Percentiles rank a stretch among this genome's conserved stretches.
These are phyloP conservation scores for Boletales sp. DNA, from an alignment of 768 basidiomycete genomes.

Conservation along the genomic window DNA sequence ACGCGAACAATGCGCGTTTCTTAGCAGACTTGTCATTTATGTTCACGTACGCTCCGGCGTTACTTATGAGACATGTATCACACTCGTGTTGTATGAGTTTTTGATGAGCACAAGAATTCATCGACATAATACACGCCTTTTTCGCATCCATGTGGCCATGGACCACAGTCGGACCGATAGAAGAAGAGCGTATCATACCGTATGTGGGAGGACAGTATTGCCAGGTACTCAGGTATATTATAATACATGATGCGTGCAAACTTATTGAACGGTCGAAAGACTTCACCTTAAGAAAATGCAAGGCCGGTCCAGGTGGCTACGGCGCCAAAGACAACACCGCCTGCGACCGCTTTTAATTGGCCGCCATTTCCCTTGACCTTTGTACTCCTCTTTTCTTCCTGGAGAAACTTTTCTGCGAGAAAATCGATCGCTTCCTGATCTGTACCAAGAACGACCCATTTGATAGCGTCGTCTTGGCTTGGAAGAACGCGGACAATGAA, in stretches of 20 bases:
- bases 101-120: no score
- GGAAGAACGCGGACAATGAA: slow-evolving; percentile 42
- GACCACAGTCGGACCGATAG: no score
- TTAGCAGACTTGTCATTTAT: neutral
- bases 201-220: no score
- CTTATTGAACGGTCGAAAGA: neutral
- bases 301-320: slow-evolving; percentile 59
- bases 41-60: neutral
- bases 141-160: no score
- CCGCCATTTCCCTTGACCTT: slow-evolving; percentile 17
- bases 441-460: slow-evolving; percentile 52
- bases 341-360: slow-evolving; percentile 45
- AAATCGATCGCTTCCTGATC: slow-evolving; percentile 43
- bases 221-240: no score
- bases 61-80: neutral
- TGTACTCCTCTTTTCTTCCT: slow-evolving; percentile 26
- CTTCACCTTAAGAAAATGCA: slow-evolving; percentile 41
- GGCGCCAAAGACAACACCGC: slow-evolving; percentile 58
- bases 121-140: no score
- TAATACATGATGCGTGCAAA: neutral
- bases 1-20: slow-evolving; percentile 4
- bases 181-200: no score
- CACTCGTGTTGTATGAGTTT: neutral
- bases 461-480: slow-evolving; percentile 28
- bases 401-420: slow-evolving; percentile 24